phyloP scores from a whole-genome alignment of 2,329 filamentous ascomycete species.

The Fusarium verrucosum region DNA sequence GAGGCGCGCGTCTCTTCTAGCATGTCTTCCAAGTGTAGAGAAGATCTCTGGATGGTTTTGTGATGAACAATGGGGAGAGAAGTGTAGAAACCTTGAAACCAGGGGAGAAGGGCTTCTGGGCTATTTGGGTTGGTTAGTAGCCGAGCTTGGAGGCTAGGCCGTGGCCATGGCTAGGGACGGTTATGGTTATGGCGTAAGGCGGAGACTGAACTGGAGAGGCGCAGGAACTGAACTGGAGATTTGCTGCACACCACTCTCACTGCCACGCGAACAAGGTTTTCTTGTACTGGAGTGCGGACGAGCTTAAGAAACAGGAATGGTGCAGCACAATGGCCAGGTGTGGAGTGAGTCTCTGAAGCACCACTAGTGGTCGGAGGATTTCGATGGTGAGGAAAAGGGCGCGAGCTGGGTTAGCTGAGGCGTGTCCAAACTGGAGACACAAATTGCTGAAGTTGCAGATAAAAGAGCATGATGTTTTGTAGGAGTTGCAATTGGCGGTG shows the following conservation, averaged over 20 bases:
- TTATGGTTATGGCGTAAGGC: conserved; percentile 36
- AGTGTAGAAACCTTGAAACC: conserved; percentile 19
- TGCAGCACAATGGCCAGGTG: neutral
- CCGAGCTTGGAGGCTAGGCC: conserved; percentile 25
- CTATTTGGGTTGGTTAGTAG: conserved; percentile 33
- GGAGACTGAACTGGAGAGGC: conserved; percentile 19
- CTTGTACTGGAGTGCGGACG: conserved; percentile 1
- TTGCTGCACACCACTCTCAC: conserved; percentile 23
- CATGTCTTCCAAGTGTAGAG: conserved; percentile 41
- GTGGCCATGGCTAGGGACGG: conserved; percentile 20
- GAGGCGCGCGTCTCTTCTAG: conserved; percentile 48
- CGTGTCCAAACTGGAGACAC: conserved; percentile 18
- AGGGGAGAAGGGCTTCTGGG: conserved; percentile 17
- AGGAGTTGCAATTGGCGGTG: neutral
- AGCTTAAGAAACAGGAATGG: conserved; percentile 8
- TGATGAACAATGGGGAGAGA: conserved; percentile 20
- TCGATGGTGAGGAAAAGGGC: conserved; percentile 8
- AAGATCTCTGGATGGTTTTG: conserved; percentile 7
- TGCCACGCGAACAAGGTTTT: conserved; percentile 29
- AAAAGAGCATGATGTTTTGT: conserved; percentile 23
- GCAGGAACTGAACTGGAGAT: conserved; percentile 27
- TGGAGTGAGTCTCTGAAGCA: conserved; percentile 29
- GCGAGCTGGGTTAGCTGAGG: conserved; percentile 23
- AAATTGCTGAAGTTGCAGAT: conserved; percentile 6
- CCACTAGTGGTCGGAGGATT: conserved; percentile 24